Conservation (phyloP, 2,329 filamentous ascomycete genomes). For the Parascedosporium putredinis region DNA sequence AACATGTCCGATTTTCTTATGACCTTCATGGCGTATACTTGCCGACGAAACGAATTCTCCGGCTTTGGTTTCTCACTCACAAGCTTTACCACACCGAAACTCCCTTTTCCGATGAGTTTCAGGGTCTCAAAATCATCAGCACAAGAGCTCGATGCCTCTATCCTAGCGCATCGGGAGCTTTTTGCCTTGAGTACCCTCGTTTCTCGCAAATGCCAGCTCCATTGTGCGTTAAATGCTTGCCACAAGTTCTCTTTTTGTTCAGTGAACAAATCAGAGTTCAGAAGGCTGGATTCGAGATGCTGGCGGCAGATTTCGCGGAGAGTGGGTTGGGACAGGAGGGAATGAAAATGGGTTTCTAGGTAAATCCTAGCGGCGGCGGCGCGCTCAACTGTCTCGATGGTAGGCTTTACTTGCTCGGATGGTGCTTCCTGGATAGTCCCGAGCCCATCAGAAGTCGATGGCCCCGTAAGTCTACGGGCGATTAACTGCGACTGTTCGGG, state of each 20-base stretch:
- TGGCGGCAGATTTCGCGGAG: slow-evolving; percentile 21
- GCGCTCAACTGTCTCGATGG: slow-evolving; percentile 58
- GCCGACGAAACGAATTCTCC: slow-evolving; percentile 21
- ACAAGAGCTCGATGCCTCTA: slow-evolving; percentile 10
- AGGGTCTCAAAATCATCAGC: slow-evolving; percentile 58
- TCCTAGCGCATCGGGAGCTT: slow-evolving; percentile 22
- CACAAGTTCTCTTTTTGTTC: slow-evolving; percentile 45
- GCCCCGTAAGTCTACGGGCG: background rate
- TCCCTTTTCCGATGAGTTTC: slow-evolving; percentile 80
- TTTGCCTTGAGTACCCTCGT: slow-evolving; percentile 58
- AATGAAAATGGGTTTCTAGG: slow-evolving; percentile 74
- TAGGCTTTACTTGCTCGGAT: slow-evolving; percentile 19
- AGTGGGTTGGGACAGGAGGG: slow-evolving; percentile 43
- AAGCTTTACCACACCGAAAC: slow-evolving; percentile 83
- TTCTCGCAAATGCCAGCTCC: slow-evolving; percentile 67
- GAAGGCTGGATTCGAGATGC: slow-evolving; percentile 40
- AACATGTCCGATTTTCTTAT: slow-evolving; percentile 93
- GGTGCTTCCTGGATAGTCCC: slow-evolving; percentile 25
- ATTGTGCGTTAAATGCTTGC: slow-evolving; percentile 51
- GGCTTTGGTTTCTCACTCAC: slow-evolving; percentile 55
- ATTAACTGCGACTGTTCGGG: background rate
- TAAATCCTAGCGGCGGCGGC: slow-evolving; percentile 74
- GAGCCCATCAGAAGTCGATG: slow-evolving; percentile 11
- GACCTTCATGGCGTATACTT: slow-evolving; percentile 92
- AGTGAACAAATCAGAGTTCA: slow-evolving; percentile 37